These are phyloP conservation scores for Parmales sp. DNA, from an alignment of 108 stramenopile species.

Conservation along the genomic window DNA sequence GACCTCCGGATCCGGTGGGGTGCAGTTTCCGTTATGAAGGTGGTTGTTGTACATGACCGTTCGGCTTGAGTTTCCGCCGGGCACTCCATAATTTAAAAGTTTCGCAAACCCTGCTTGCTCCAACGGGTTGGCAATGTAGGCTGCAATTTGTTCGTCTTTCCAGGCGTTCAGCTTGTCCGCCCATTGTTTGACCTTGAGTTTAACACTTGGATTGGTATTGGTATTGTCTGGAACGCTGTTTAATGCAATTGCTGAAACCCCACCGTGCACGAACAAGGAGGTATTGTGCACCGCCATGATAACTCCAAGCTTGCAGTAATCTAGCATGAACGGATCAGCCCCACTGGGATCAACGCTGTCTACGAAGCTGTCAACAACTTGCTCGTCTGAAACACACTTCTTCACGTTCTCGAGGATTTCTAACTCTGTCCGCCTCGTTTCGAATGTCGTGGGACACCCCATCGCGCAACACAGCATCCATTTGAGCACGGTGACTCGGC, in stretches of 20 bases:
- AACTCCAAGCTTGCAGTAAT: constrained; percentile 40
- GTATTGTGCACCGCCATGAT: constrained; percentile 42
- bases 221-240: constrained; percentile 38
- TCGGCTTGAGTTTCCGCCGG: constrained; percentile 13
- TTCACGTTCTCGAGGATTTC: constrained; percentile 13
- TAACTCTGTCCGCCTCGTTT: constrained; percentile 48
- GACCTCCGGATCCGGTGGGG: constrained; percentile 36
- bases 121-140: constrained; percentile 26
- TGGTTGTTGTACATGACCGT: not conserved
- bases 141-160: not conserved
- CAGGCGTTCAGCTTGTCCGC: not conserved
- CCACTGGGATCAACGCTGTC: constrained; percentile 27
- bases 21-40: constrained; percentile 49
- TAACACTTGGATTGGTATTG: constrained; percentile 32
- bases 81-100: constrained; percentile 25
- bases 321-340: constrained; percentile 32
- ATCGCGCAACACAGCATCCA: constrained; percentile 51
- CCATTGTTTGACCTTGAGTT: not conserved
- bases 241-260: constrained; percentile 38
- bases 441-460: constrained; percentile 54
- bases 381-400: constrained; percentile 35
- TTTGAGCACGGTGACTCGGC: constrained; percentile 19
- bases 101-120: constrained; percentile 41
- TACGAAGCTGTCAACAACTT: constrained; percentile 42
- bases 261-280: constrained; percentile 60